phyloP scores from a whole-genome alignment of 2,329 filamentous ascomycete genomes.

The Cytospora paraplurivora region DNA sequence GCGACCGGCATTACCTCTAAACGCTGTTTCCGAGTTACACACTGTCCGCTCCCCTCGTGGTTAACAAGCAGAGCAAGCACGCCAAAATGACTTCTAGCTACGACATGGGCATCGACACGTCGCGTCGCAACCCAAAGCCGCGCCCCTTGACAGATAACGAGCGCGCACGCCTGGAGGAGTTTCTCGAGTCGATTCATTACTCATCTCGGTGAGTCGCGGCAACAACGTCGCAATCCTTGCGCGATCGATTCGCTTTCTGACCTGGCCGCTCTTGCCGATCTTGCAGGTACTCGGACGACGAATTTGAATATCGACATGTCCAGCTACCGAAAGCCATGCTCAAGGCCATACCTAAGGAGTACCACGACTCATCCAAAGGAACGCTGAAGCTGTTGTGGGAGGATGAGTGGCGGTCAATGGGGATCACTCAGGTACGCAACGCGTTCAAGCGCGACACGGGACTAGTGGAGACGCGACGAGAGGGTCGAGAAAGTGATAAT shows the following conservation, averaged over 20 bases:
- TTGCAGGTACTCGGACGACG: conserved; percentile 82
- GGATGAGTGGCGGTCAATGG: conserved; percentile 95
- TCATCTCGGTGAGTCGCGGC: conserved; percentile 71
- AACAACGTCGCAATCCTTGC: not conserved
- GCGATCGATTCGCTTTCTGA: conserved; percentile 22
- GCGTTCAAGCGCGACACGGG: conserved; percentile 8
- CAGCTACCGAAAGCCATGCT: conserved; percentile 98
- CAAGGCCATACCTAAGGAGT: conserved; percentile 92
- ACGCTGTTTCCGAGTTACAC: not conserved
- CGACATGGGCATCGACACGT: conserved; percentile 71
- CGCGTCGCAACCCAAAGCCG: conserved; percentile 83
- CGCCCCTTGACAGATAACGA: conserved; percentile 79
- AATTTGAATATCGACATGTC: conserved; percentile 97
- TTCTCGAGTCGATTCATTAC: conserved; percentile 92
- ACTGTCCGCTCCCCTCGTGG: conserved; percentile 1
- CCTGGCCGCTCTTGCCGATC: conserved; percentile 24
- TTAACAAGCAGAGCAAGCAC: conserved; percentile 1
- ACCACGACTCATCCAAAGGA: conserved; percentile 85
- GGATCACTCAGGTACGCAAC: conserved; percentile 86
- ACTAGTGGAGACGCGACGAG: conserved; percentile 11
- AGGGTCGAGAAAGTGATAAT: conserved; percentile 24
- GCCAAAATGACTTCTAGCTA: conserved; percentile 34
- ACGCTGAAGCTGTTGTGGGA: conserved; percentile 97
- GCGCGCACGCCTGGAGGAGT: conserved; percentile 84
- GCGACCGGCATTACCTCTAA: not conserved